These are phyloP conservation scores for Anisodus tanguticus DNA, from an alignment of 257 asterid genomes.

Conservation along the genomic window DNA sequence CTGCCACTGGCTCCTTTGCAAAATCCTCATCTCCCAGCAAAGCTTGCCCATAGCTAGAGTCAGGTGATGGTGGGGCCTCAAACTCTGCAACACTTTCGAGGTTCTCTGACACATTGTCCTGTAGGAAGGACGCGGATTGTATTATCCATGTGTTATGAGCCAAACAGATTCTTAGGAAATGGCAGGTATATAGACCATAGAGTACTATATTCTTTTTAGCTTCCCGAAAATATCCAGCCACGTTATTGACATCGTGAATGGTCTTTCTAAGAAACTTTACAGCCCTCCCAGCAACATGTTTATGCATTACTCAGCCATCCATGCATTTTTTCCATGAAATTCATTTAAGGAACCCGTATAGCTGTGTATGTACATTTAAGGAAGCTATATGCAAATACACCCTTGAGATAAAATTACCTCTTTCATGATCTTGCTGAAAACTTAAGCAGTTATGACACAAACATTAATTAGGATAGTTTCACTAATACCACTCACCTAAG, in stretches of 20 bases:
- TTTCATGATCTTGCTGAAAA: background rate
- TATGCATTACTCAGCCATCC: background rate
- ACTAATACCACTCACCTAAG: background rate
- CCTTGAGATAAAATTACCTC: background rate
- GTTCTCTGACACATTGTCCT: conserved; percentile 82
- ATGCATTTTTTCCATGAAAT: background rate
- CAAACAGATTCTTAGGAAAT: background rate
- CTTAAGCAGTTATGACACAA: background rate
- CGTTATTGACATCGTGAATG: background rate
- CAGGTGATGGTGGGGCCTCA: conserved; percentile 90
- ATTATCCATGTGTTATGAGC: background rate
- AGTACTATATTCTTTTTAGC: background rate
- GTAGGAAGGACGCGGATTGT: conserved; percentile 9
- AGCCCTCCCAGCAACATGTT: background rate
- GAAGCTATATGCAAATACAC: background rate
- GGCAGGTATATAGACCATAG: background rate
- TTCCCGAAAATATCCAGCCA: background rate
- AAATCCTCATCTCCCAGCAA: conserved; percentile 76
- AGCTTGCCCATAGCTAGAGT: conserved; percentile 68
- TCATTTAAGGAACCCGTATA: background rate
- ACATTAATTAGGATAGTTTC: background rate
- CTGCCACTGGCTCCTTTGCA: conserved; percentile 70
- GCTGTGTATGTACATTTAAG: background rate
- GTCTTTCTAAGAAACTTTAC: background rate
- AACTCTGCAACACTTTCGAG: conserved; percentile 78